Percentiles rank a stretch among this genome's conserved stretches.
Conservation (phyloP, 345 rosid genomes). For the Hypericum androsaemum region DNA sequence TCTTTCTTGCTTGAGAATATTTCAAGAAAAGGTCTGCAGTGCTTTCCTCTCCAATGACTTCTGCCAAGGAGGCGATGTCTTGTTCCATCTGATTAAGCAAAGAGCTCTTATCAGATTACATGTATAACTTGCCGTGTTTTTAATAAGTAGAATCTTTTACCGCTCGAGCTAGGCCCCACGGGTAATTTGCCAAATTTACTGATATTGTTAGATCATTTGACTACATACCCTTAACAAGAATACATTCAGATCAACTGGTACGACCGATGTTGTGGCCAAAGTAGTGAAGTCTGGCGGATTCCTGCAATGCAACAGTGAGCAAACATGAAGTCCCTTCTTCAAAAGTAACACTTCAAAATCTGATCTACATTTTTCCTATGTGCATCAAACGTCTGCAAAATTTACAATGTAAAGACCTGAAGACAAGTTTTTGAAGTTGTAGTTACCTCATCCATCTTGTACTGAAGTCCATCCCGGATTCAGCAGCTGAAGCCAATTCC, state of each 20-base stretch:
- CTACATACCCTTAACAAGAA: constrained; percentile 52
- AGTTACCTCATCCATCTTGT: constrained; percentile 88
- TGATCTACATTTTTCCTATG: too few relatives aligned
- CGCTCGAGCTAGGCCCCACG: too few relatives aligned
- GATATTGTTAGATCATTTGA: background rate
- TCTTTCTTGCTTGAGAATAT: constrained; percentile 52
- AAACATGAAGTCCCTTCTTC: background rate
- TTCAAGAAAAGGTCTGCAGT: constrained; percentile 33
- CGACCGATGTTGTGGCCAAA: constrained; percentile 55
- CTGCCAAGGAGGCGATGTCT: constrained; percentile 62
- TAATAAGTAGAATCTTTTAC: too few relatives aligned
- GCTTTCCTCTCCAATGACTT: constrained; percentile 34
- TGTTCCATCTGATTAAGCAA: constrained; percentile 67
- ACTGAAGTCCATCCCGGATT: constrained; percentile 92
- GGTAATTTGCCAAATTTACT: background rate
- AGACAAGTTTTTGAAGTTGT: background rate
- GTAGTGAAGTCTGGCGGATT: constrained; percentile 48
- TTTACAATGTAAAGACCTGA: too few relatives aligned
- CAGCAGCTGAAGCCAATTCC: constrained; percentile 74
- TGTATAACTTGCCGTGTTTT: constrained; percentile 1
- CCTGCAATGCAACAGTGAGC: constrained; percentile 29
- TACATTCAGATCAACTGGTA: constrained; percentile 82
- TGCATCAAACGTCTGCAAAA: too few relatives aligned
- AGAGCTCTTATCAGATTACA: constrained; percentile 1
- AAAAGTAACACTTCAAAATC: background rate